phyloP scores from a whole-genome alignment of 2,329 filamentous ascomycete species.

The Hysterium pulicare region DNA sequence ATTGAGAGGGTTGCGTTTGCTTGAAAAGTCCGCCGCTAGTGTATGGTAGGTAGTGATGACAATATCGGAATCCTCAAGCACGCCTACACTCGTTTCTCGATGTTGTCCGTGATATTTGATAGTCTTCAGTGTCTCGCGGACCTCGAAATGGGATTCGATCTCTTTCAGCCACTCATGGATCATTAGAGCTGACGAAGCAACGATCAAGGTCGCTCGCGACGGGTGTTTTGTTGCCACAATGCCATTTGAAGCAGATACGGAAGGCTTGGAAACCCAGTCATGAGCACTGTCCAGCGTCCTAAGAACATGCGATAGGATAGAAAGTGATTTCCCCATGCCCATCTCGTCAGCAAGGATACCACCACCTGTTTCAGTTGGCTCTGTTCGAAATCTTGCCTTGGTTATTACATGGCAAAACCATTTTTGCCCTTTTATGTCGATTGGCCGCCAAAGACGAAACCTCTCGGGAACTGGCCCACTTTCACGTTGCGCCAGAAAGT shows the following conservation, averaged over 20 bases:
- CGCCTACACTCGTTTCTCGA: conserved; percentile 9
- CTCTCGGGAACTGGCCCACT: conserved; percentile 26
- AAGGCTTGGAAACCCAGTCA: conserved; percentile 41
- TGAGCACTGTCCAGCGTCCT: conserved; percentile 39
- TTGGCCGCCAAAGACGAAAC: conserved; percentile 25
- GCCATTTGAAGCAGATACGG: conserved; percentile 43
- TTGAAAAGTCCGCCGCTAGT: conserved; percentile 15
- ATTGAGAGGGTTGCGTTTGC: conserved; percentile 10
- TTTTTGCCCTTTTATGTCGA: conserved; percentile 14
- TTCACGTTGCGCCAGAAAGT: conserved; percentile 29
- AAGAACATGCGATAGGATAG: conserved; percentile 50
- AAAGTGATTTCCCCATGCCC: conserved; percentile 59
- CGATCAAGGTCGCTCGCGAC: conserved; percentile 23
- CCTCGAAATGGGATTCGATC: conserved; percentile 10
- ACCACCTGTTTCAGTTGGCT: conserved; percentile 28
- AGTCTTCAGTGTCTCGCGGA: conserved; percentile 7
- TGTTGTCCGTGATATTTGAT: conserved; percentile 25
- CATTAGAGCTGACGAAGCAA: conserved; percentile 31
- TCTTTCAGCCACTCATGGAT: conserved; percentile 32
- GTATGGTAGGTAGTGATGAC: conserved; percentile 32
- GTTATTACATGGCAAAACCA: conserved; percentile 41
- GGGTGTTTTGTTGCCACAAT: conserved; percentile 37
- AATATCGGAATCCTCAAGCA: conserved; percentile 19
- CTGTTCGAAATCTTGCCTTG: conserved; percentile 18
- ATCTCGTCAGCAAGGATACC: conserved; percentile 61